Conservation (phyloP, 2,329 filamentous ascomycete genomes). For the Talaromyces verruculosus region DNA sequence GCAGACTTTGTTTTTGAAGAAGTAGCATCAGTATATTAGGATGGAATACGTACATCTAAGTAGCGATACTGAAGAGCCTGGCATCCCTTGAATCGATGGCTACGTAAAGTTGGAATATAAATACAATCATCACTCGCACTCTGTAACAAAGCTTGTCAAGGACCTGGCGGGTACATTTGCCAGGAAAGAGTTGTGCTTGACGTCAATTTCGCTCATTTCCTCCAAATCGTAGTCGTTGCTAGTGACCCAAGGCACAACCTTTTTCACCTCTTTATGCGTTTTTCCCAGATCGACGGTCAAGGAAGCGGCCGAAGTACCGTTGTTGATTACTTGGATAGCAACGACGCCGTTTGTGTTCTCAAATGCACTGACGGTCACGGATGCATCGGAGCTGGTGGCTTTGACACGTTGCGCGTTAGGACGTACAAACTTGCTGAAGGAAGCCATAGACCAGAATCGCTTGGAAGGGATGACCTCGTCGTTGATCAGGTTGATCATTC, state of each 20-base stretch:
- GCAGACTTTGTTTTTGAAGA: slow-evolving; percentile 6
- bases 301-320: slow-evolving; percentile 26
- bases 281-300: slow-evolving; percentile 29
- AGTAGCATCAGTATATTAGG: not conserved
- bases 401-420: slow-evolving; percentile 41
- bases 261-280: slow-evolving; percentile 27
- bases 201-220: not conserved
- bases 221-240: slow-evolving; percentile 35
- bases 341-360: slow-evolving; percentile 37
- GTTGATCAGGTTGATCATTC: slow-evolving; percentile 38
- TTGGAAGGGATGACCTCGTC: slow-evolving; percentile 37
- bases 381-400: slow-evolving; percentile 29
- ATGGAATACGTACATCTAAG: not conserved
- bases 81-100: not conserved
- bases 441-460: slow-evolving; percentile 45
- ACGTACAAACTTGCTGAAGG: slow-evolving; percentile 41
- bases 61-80: not conserved
- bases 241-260: slow-evolving; percentile 39
- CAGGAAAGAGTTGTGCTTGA: not conserved
- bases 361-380: slow-evolving; percentile 29
- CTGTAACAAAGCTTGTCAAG: slow-evolving; percentile 10
- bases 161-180: slow-evolving; percentile 6
- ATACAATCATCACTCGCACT: slow-evolving; percentile 1
- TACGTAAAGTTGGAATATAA: not conserved
- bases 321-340: slow-evolving; percentile 34